Percentiles rank a stretch among this genome's conserved stretches.
Conservation (phyloP, 345 rosid species). For the Iberis pinnata region DNA sequence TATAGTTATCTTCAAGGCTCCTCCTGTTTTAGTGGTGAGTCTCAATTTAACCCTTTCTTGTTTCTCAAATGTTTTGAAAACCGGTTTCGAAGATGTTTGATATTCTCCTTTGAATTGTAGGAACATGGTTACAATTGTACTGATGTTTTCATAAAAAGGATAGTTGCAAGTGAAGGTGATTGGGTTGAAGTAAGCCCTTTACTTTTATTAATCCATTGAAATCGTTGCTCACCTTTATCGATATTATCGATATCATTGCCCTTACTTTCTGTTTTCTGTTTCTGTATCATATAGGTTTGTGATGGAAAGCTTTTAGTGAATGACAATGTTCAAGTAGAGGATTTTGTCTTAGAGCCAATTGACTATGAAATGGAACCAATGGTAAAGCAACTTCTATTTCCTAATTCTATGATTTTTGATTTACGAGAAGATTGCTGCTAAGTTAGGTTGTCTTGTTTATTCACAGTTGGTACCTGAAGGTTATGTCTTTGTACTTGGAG, state of each 20-base stretch:
- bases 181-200: slow-evolving; percentile 63
- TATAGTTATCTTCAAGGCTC: slow-evolving; percentile 81
- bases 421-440: not conserved
- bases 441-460: not conserved
- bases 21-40: slow-evolving; percentile 62
- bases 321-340: slow-evolving; percentile 52
- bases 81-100: slow-evolving; percentile 1
- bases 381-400: slow-evolving; percentile 35
- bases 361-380: slow-evolving; percentile 61
- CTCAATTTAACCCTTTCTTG: not conserved
- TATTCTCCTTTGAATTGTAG: slow-evolving; percentile 32
- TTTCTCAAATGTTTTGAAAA: not conserved
- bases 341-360: slow-evolving; percentile 65
- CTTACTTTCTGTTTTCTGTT: too few species aligned
- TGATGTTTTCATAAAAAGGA: slow-evolving; percentile 79
- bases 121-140: slow-evolving; percentile 53
- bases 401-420: not conserved
- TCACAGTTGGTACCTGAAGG: slow-evolving; percentile 79
- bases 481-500: slow-evolving; percentile 84
- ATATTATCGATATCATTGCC: too few species aligned
- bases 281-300: slow-evolving; percentile 43
- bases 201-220: slow-evolving; percentile 3
- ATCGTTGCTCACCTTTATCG: slow-evolving; percentile 14
- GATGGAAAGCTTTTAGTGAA: slow-evolving; percentile 71
- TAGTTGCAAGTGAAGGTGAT: slow-evolving; percentile 89